Conservation (phyloP, 345 rosid genomes). For the Alliaria petiolata region DNA sequence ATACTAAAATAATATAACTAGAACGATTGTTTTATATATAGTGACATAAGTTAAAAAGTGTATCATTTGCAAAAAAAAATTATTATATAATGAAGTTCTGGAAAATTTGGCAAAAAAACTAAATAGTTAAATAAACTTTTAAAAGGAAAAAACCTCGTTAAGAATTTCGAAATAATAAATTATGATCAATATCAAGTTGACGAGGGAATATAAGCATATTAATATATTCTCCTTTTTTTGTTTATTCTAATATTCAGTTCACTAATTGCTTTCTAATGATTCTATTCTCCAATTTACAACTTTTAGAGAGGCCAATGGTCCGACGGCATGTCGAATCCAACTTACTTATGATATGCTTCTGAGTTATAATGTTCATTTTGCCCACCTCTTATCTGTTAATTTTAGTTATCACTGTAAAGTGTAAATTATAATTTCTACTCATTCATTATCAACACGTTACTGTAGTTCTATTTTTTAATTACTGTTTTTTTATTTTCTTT, state of each 20-base stretch:
- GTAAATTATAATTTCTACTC: neutral
- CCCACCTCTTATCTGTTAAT: neutral
- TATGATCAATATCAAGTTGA: constrained; percentile 9
- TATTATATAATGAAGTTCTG: no score
- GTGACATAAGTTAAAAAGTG: no score
- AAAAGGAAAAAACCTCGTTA: neutral
- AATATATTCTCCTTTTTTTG: constrained; percentile 22
- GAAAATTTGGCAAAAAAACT: neutral
- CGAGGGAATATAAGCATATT: constrained; percentile 22
- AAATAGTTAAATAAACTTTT: neutral
- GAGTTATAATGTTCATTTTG: neutral
- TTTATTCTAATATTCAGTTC: constrained; percentile 6
- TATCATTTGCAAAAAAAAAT: no score
- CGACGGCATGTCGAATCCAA: constrained; percentile 18
- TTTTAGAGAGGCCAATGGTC: constrained; percentile 13
- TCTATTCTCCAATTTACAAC: constrained; percentile 11
- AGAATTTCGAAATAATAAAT: neutral
- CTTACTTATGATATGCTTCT: neutral
- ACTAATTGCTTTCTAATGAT: constrained; percentile 3
- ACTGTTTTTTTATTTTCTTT: neutral
- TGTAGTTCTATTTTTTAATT: neutral
- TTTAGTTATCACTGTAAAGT: neutral
- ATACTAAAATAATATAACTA: no score
- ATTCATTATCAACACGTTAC: neutral
- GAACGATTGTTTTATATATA: no score